Evolutionary conservation across 2,329 filamentous ascomycete species (phyloP).

Genomic region (Diaporthe vexans): DNA sequence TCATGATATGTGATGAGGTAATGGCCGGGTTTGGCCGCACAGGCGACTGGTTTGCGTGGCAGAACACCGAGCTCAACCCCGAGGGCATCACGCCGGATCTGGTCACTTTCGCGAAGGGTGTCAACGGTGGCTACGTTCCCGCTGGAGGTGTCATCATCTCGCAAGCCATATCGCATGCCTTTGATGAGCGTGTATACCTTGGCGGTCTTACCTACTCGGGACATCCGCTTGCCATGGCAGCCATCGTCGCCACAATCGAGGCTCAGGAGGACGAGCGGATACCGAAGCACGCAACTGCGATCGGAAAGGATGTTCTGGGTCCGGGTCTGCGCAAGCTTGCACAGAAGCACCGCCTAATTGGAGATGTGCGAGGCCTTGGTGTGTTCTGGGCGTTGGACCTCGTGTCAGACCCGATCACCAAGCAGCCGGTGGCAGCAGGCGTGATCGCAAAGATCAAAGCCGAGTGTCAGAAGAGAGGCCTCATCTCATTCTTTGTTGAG

Average conservation of each 20-base stretch:
- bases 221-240: slow-evolving; percentile 41
- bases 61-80: slow-evolving; percentile 38
- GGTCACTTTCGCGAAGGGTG: slow-evolving; percentile 40
- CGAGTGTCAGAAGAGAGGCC: slow-evolving; percentile 33
- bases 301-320: slow-evolving; percentile 39
- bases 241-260: slow-evolving; percentile 40
- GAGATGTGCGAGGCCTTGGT: slow-evolving; percentile 38
- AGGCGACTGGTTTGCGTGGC: slow-evolving; percentile 41
- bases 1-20: slow-evolving; percentile 41
- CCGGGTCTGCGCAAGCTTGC: slow-evolving; percentile 38
- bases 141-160: slow-evolving; percentile 41
- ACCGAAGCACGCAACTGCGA: slow-evolving; percentile 29
- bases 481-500: slow-evolving; percentile 40
- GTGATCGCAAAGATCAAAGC: slow-evolving; percentile 38
- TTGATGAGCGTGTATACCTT: slow-evolving; percentile 37
- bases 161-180: slow-evolving; percentile 32
- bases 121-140: slow-evolving; percentile 40
- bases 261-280: slow-evolving; percentile 40
- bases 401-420: slow-evolving; percentile 36
- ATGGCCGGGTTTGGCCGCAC: slow-evolving; percentile 41
- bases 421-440: slow-evolving; percentile 25
- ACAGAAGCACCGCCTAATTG: slow-evolving; percentile 32
- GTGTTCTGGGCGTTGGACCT: slow-evolving; percentile 42
- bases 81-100: slow-evolving; percentile 37
- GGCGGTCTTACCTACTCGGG: slow-evolving; percentile 41